Base-by-base conservation (phyloP, 768 basidiomycete genomes). In the Royoungia palumana region DNA sequence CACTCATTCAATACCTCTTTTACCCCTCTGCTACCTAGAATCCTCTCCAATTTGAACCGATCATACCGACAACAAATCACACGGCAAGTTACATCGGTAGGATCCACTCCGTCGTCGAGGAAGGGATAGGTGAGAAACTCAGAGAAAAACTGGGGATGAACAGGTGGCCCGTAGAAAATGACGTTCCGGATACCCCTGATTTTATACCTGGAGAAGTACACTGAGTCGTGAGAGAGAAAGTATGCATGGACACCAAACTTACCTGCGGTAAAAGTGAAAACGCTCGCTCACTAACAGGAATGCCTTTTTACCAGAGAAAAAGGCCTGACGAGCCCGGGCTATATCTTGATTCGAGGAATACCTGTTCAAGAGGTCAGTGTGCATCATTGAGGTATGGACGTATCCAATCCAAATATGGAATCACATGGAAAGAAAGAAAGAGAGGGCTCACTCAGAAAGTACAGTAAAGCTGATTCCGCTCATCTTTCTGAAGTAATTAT, bases 221-320 rank as follows among this genome's bases (percentile, higher is more conserved):
- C 19, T 50, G 13, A 41, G 36, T 34, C n/a, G 35, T 24, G 17
- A 39, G 46, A 53, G 37, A 5, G 46, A 53, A 35, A 5, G 35
- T 8, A 44, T 24, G 14, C 19, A 32, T 27, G 19, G 11, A 22
- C 13, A 41, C 34, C 10, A 38, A 21, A 65, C 73, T 37, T 37
- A 85, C 87, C 93, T 75, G 54, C 90, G 82, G 76, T 92, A 97
- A 68, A 98, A 99, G 68, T 99, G 94, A 76, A 97, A 98, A n/a
- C 96, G 83, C 64, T 99, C 96, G 59, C 89, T 95, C 62, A 97
- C 75, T 53, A 98, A 76, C 25, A 99, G 67, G 75, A 98, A 91
- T 0, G 87, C 75, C 56, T 86, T 91, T 58, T 86, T 84, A 35
- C 89, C 90, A 19, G 76, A 77, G 78, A 95, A 97, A 74, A 99